Conservation (phyloP, 2,329 filamentous ascomycete genomes). For the Monosporascus sp. region DNA sequence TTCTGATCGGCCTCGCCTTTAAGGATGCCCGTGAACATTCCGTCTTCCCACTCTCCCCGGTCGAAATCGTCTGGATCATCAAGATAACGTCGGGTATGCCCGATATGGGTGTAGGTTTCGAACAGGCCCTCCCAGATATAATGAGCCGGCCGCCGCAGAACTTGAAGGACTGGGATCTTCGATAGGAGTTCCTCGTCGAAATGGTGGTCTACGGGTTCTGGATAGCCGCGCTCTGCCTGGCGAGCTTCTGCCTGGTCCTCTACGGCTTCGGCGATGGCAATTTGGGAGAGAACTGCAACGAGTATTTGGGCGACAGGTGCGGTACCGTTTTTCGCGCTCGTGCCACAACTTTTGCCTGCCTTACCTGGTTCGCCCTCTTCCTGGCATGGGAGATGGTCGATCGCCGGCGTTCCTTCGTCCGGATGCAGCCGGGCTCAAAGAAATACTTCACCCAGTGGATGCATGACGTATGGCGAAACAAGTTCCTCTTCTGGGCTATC, state of each 20-base stretch:
- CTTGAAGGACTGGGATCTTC: conserved; percentile 56
- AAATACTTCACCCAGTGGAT: conserved; percentile 62
- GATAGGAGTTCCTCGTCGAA: conserved; percentile 60
- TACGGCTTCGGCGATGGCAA: conserved; percentile 53
- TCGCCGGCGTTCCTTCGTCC: conserved; percentile 68
- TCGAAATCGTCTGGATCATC: conserved; percentile 79
- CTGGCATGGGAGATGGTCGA: conserved; percentile 75
- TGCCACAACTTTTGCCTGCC: conserved; percentile 66
- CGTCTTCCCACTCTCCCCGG: conserved; percentile 67
- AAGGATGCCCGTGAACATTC: conserved; percentile 60
- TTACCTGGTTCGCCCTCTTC: conserved; percentile 73
- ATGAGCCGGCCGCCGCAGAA: conserved; percentile 62
- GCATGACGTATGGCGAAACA: conserved; percentile 63
- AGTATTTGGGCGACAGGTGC: conserved; percentile 47
- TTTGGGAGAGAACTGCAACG: conserved; percentile 57
- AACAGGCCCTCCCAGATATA: conserved; percentile 63
- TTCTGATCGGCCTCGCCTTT: conserved; percentile 67
- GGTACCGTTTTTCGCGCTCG: conserved; percentile 64
- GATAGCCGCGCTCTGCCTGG: conserved; percentile 60
- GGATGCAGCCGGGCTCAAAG: conserved; percentile 60
- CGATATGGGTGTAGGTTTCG: conserved; percentile 73
- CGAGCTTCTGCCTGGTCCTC: conserved; percentile 58
- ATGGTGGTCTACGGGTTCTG: conserved; percentile 64
- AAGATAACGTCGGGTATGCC: conserved; percentile 72
- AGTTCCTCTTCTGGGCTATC: conserved; percentile 65